These are phyloP conservation scores for Phyllosticta capitalensis DNA, from an alignment of 2,329 filamentous ascomycete genomes.

Conservation along the genomic window DNA sequence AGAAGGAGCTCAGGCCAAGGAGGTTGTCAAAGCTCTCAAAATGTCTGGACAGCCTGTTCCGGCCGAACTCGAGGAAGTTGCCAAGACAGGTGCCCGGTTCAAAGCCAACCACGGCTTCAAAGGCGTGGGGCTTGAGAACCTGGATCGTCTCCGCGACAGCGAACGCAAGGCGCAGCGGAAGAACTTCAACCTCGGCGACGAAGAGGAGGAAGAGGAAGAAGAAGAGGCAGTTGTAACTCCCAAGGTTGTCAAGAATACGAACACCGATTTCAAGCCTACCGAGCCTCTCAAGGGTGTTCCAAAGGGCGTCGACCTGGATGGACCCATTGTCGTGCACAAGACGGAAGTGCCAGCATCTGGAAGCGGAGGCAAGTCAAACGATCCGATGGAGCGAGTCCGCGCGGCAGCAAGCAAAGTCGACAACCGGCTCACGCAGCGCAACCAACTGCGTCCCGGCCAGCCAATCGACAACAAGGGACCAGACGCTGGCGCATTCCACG, in stretches of 20 bases:
- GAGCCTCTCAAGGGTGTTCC: not conserved
- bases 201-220: constrained; percentile 63
- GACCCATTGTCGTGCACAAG: constrained; percentile 64
- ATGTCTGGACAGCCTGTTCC: constrained; percentile 82
- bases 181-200: constrained; percentile 55
- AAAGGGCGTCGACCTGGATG: constrained; percentile 43
- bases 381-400: constrained; percentile 65
- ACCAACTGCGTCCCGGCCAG: constrained; percentile 81
- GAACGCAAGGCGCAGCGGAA: constrained; percentile 79
- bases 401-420: constrained; percentile 90
- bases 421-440: constrained; percentile 77
- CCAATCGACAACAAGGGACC: constrained; percentile 98
- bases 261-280: constrained; percentile 31
- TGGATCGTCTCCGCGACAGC: constrained; percentile 84
- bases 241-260: constrained; percentile 50
- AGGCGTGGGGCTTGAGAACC: constrained; percentile 83
- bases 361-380: constrained; percentile 49
- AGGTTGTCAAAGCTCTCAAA: constrained; percentile 83
- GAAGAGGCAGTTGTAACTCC: constrained; percentile 55
- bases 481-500: constrained; percentile 92
- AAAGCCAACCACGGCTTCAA: constrained; percentile 95
- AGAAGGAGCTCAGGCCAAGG: constrained; percentile 81
- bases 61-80: constrained; percentile 52
- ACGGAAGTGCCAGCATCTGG: constrained; percentile 48
- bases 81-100: constrained; percentile 47